Evolutionary conservation across 164 flowering plant species (phyloP), one percentile per base, ranked within the genome.

Genomic region (Piper betle): DNA sequence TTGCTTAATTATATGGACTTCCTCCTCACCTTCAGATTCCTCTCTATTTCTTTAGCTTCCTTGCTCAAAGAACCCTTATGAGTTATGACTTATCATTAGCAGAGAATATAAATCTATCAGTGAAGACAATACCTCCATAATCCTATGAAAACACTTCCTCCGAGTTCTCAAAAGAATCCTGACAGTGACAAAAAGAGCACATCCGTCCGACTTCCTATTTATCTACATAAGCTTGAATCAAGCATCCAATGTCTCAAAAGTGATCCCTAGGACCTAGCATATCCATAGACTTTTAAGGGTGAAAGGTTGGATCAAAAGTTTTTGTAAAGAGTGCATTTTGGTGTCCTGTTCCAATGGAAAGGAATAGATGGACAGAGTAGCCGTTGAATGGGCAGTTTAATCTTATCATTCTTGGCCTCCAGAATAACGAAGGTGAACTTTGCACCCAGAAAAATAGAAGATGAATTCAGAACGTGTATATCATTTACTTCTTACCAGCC

Each of bases 31-130:
- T 10, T 10, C 46, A 6, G 6, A 12, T 46, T 9, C 15, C 50
- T 6, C 50, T 46, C 50, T 6, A 3, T 6, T 15, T 6, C 50
- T 10, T 10, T 6, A 2, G 3, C 50, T 1, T 15, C 3, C 50
- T 46, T 15, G 10, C 12, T 9, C 50, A 10, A 9, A 46, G 15
- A 10, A 1, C 33, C 1, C 33, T 25, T 25, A n/a, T 25, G 33
- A 25, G 33, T 25, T 25, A 25, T 25, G 33, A 25, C 50, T 46
- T 46, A 46, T 46, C 50, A 46, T 46, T 46, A 46, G 10, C 15
- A 46, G 50, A 46, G 5, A 46, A 46, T 46, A 46, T 46, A 10
- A 46, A 46, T 46, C 50, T 6, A 46, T 46, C 69, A 65, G 59
- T 52, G 37, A 2, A 25, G 2, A 25, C 33, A 25, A 25, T 25